A percentile compares a stretch with the other conserved stretches of the same genome.
These are phyloP conservation scores for Salix purpurea DNA, from an alignment of 345 rosid species.

Conservation along the genomic window DNA sequence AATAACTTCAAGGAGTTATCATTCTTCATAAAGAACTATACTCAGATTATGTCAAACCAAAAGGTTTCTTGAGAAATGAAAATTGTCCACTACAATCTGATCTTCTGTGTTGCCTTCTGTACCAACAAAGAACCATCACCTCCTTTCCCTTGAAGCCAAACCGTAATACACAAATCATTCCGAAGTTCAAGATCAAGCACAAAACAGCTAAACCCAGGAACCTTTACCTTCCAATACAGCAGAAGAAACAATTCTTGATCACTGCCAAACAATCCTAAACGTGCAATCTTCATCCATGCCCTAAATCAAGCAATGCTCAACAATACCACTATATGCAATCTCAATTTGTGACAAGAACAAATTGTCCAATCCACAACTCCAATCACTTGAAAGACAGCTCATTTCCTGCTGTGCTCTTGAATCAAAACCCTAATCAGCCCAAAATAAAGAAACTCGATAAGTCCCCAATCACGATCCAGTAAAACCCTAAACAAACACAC, in stretches of 20 bases:
- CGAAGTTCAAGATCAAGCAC: constrained; percentile 21
- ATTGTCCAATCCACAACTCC: constrained; percentile 18
- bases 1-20: constrained; percentile 5
- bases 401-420: constrained; percentile 7
- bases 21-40: constrained; percentile 9
- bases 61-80: constrained; percentile 32
- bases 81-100: constrained; percentile 20
- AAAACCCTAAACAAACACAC: constrained; percentile 29
- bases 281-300: constrained; percentile 46
- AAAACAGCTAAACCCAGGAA: constrained; percentile 12
- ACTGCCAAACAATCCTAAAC: constrained; percentile 17
- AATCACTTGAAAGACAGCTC: constrained; percentile 19
- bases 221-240: constrained; percentile 7
- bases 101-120: constrained; percentile 20
- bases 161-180: constrained; percentile 27
- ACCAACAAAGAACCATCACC: constrained; percentile 34
- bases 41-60: constrained; percentile 32
- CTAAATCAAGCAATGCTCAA: constrained; percentile 20
- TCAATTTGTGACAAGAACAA: constrained; percentile 6
- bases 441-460: constrained; percentile 22
- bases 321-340: constrained; percentile 21
- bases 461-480: constrained; percentile 26
- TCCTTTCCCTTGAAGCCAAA: constrained; percentile 20
- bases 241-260: constrained; percentile 14
- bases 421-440: constrained; percentile 29